Percentiles rank a stretch among this genome's conserved stretches.
These are phyloP conservation scores for Pulveroboletus frians DNA, from an alignment of 768 basidiomycete species.

Conservation along the genomic window DNA sequence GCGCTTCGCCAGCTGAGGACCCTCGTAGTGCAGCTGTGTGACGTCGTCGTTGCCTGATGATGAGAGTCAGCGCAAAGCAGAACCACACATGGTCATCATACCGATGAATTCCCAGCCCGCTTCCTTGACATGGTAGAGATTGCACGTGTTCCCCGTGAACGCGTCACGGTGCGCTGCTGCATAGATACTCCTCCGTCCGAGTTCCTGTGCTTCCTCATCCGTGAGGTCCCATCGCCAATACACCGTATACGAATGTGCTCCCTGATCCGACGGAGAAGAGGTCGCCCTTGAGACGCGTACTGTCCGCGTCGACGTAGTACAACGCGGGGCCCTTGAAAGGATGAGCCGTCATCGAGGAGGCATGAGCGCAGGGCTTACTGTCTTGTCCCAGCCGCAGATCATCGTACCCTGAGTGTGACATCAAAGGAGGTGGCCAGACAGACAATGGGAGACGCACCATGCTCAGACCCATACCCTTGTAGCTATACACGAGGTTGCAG, in stretches of 20 bases:
- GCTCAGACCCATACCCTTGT: slow-evolving; percentile 98
- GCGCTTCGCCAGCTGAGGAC: slow-evolving; percentile 64
- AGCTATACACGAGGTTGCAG: slow-evolving; percentile 93
- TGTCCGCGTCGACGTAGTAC: slow-evolving; percentile 98
- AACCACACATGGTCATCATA: slow-evolving; percentile 33
- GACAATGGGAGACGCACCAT: slow-evolving; percentile 58
- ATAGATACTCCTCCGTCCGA: slow-evolving; percentile 89
- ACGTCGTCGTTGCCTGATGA: slow-evolving; percentile 85
- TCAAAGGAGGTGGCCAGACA: slow-evolving; percentile 2
- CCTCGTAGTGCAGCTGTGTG: slow-evolving; percentile 86
- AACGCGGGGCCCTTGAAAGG: slow-evolving; percentile 75
- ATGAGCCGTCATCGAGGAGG: slow-evolving; percentile 7
- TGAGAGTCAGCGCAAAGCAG: slow-evolving; percentile 8
- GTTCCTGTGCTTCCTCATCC: slow-evolving; percentile 91
- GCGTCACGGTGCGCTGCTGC: slow-evolving; percentile 97
- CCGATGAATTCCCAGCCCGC: slow-evolving; percentile 96
- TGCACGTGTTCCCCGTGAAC: slow-evolving; percentile 93
- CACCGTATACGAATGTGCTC: slow-evolving; percentile 98
- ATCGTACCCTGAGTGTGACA: slow-evolving; percentile 74
- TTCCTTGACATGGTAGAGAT: slow-evolving; percentile 93
- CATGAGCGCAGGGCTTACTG: slow-evolving; percentile 43
- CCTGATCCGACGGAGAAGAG: slow-evolving; percentile 98
- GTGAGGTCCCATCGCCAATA: slow-evolving; percentile 90
- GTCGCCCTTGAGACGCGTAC: slow-evolving; percentile 91
- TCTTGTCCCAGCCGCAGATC: slow-evolving; percentile 99